Evolutionary conservation across 129 eudicot species (phyloP).

Genomic region (Artemisia annua): DNA sequence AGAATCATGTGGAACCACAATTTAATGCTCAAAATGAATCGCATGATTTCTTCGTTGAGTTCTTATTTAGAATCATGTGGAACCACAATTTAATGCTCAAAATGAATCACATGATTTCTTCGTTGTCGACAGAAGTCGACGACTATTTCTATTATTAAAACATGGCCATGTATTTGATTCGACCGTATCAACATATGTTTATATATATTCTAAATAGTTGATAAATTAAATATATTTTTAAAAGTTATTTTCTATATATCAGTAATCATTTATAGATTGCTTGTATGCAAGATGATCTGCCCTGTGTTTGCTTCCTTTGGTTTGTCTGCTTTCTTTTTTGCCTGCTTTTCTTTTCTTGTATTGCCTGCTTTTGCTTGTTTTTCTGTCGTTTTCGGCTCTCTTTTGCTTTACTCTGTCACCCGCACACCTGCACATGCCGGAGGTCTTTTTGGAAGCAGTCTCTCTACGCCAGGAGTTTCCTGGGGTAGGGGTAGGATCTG

Average conservation of each 20-base stretch:
- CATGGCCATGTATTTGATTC: conserved; percentile 15
- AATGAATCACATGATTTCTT: conserved; percentile 17
- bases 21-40: conserved; percentile 5
- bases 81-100: conserved; percentile 1
- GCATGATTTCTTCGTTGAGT: conserved; percentile 19
- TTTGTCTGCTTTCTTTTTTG: too few species aligned
- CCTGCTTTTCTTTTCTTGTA: too few species aligned
- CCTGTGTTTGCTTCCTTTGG: too few species aligned
- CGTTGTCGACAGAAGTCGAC: conserved; percentile 14
- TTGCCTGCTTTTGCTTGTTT: too few species aligned
- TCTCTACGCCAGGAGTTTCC: too few species aligned
- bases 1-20: conserved; percentile 6
- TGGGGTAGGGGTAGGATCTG: too few species aligned
- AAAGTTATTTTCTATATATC: neutral
- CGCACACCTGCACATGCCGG: too few species aligned
- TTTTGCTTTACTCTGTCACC: too few species aligned
- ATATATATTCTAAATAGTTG: neutral
- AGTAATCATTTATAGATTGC: neutral
- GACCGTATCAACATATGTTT: conserved; percentile 2
- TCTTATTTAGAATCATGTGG: neutral
- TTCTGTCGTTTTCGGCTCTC: too few species aligned
- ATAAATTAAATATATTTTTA: too few species aligned
- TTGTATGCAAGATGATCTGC: neutral
- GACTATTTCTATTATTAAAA: conserved; percentile 10
- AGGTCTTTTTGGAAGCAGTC: too few species aligned